A percentile compares a stretch with the other conserved stretches of the same genome.
These are phyloP conservation scores for Vigna hirtella DNA, from an alignment of 306 rosid genomes.

Conservation along the genomic window DNA sequence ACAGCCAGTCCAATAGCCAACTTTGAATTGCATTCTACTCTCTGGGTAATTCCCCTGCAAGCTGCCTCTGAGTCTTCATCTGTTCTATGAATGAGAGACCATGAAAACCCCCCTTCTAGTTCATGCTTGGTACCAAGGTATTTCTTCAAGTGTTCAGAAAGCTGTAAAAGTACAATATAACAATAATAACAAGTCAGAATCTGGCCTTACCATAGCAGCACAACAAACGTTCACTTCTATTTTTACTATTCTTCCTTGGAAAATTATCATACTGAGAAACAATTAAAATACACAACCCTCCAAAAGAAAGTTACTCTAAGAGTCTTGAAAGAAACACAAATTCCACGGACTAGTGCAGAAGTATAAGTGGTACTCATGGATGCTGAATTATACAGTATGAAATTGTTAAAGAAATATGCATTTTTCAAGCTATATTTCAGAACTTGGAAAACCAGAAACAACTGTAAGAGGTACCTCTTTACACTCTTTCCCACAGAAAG, in stretches of 20 bases:
- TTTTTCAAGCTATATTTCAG: slow-evolving; percentile 22
- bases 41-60: slow-evolving; percentile 67
- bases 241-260: not conserved
- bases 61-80: slow-evolving; percentile 68
- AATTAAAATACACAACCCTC: not conserved
- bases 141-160: slow-evolving; percentile 83
- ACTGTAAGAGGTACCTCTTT: slow-evolving; percentile 67
- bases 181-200: not conserved
- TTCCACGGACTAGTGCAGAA: slow-evolving; percentile 5
- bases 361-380: slow-evolving; percentile 25
- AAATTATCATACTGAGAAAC: not conserved
- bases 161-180: slow-evolving; percentile 55
- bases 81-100: slow-evolving; percentile 79
- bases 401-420: slow-evolving; percentile 40
- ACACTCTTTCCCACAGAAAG: slow-evolving; percentile 80
- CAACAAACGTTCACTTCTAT: not conserved
- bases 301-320: not conserved
- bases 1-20: slow-evolving; percentile 83
- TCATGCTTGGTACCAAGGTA: slow-evolving; percentile 81
- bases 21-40: slow-evolving; percentile 82
- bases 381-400: not conserved
- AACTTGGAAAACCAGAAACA: not conserved
- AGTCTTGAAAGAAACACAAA: slow-evolving; percentile 7
- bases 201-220: slow-evolving; percentile 1
- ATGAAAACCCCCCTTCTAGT: slow-evolving; percentile 83